Evolutionary conservation across 768 basidiomycete genomes (phyloP).

Genomic region (Coprinellus aureogranulatus): DNA sequence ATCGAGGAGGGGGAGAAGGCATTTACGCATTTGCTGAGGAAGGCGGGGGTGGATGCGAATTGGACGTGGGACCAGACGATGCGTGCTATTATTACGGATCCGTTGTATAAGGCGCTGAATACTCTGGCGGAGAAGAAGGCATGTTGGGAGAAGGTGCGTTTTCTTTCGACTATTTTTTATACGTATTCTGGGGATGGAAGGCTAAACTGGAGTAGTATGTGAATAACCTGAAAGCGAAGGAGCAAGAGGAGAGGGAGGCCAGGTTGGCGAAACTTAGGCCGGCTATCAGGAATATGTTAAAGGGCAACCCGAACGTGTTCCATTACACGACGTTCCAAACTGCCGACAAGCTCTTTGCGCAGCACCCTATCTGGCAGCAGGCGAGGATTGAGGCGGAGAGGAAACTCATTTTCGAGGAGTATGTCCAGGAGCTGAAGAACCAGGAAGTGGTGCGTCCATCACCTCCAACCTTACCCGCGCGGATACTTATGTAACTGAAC

Average conservation of each 20-base stretch:
- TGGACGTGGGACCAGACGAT: slow-evolving; percentile 99
- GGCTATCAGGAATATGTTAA: slow-evolving; percentile 81
- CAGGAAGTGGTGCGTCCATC: slow-evolving; percentile 75
- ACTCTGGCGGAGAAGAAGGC: slow-evolving; percentile 93
- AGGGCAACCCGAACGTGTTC: slow-evolving; percentile 83
- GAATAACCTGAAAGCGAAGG: slow-evolving; percentile 70
- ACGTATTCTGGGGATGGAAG: not conserved
- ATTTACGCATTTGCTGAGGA: slow-evolving; percentile 84
- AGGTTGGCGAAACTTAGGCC: slow-evolving; percentile 85
- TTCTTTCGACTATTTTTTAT: not conserved
- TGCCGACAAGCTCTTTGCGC: slow-evolving; percentile 80
- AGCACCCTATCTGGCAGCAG: slow-evolving; percentile 90
- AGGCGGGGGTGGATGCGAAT: slow-evolving; percentile 84
- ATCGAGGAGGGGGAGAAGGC: slow-evolving; percentile 91
- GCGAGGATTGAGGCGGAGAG: slow-evolving; percentile 84
- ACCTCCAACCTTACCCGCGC: not conserved
- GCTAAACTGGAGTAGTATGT: slow-evolving; percentile 59
- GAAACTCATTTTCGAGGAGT: slow-evolving; percentile 87
- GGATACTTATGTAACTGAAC: too few species aligned
- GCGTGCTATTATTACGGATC: slow-evolving; percentile 97
- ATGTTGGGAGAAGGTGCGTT: slow-evolving; percentile 84
- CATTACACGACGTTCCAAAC: slow-evolving; percentile 90
- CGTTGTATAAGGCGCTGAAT: slow-evolving; percentile 90
- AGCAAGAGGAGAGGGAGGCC: slow-evolving; percentile 82
- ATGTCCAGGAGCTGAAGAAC: slow-evolving; percentile 79